Base-by-base conservation (phyloP, 2,329 filamentous ascomycete genomes). In the Fusarium oxysporum region DNA sequence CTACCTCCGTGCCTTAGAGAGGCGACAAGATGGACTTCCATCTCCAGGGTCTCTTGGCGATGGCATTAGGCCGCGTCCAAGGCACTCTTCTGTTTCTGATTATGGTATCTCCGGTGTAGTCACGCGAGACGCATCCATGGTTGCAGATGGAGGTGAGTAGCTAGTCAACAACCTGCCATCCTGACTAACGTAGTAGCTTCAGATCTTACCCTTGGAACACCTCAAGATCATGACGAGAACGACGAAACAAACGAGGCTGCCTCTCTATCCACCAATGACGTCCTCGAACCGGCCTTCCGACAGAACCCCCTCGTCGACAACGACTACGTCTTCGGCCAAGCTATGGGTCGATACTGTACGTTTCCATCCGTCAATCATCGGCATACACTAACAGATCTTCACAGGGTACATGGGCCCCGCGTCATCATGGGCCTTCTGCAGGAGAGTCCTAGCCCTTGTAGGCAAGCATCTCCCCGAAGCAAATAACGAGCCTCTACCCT, bases 381-480 rank as follows among this genome's bases (percentile, higher is more conserved):
- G 10, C 14, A 28, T 19, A 25, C 40, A 23, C 45, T 57, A 3
- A 53, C 23, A 8, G 8, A 2, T 17, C 3, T 1, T 10, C 4
- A 30, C 8, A 78, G 76, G 76, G 76, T 78, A 78, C 16, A 78
- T 78, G 76, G 76, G 76, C 2, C 76, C 76, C 4, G 70, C 74
- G 2, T 78, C 76, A 2, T 78, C 76, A 6, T 78, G 76, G 76
- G 73, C 76, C 0, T 78, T 77, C 19, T 78, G 76, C 21, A 68
- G 76, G 30, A 64, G 76, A 25, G 76, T 78, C 14, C 21, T 78
- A 8, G 68, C 76, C 6, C 37, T 78, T 1, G 57, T 78, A 4
- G 76, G 76, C 32, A 78, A 76, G 35, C 71, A 77, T 38, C 73
- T 78, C 6, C 73, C 76, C 6, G 71, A 78, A 41, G 43, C 71